Conservation (phyloP, 2,329 filamentous ascomycete species). For the Parafenestella ontariensis region DNA sequence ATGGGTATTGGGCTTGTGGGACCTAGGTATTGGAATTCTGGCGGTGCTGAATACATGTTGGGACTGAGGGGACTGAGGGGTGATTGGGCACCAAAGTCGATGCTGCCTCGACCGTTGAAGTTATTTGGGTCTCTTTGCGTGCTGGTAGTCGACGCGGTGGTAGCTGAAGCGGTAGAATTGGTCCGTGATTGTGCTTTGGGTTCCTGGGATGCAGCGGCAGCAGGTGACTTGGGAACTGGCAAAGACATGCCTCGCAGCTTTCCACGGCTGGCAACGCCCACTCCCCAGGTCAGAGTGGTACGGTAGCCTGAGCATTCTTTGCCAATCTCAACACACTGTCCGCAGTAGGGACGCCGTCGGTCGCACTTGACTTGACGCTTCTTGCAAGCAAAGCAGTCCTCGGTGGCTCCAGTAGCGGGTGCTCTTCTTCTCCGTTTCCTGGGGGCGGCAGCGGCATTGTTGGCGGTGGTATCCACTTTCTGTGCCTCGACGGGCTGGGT, state of each 20-base stretch:
- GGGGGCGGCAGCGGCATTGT: slow-evolving; percentile 42
- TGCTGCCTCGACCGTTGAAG: slow-evolving; percentile 38
- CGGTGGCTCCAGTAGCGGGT: slow-evolving; percentile 84
- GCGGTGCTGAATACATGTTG: slow-evolving; percentile 41
- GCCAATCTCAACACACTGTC: slow-evolving; percentile 88
- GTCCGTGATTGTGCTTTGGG: slow-evolving; percentile 32
- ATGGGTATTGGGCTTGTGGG: slow-evolving; percentile 51
- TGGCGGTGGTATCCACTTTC: slow-evolving; percentile 38
- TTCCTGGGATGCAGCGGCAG: slow-evolving; percentile 35
- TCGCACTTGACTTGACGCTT: slow-evolving; percentile 88
- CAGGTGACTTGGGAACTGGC: slow-evolving; percentile 60
- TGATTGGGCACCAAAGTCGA: slow-evolving; percentile 44
- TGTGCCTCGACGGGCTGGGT: slow-evolving; percentile 43
- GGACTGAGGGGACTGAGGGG: slow-evolving; percentile 47
- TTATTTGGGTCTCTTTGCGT: slow-evolving; percentile 35
- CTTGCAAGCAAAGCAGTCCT: slow-evolving; percentile 94
- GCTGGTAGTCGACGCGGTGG: slow-evolving; percentile 24
- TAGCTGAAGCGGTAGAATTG: slow-evolving; percentile 30
- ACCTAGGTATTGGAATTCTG: slow-evolving; percentile 47
- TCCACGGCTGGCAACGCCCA: slow-evolving; percentile 92
- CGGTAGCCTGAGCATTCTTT: slow-evolving; percentile 96
- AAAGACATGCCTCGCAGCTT: slow-evolving; percentile 90
- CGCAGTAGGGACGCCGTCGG: slow-evolving; percentile 90
- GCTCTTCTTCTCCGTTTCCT: slow-evolving; percentile 84
- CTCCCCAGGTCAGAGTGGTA: slow-evolving; percentile 94